Evolutionary conservation across 2,329 filamentous ascomycete genomes (phyloP), one percentile per base, ranked within the genome.

Genomic region (Talaromyces funiculosus): DNA sequence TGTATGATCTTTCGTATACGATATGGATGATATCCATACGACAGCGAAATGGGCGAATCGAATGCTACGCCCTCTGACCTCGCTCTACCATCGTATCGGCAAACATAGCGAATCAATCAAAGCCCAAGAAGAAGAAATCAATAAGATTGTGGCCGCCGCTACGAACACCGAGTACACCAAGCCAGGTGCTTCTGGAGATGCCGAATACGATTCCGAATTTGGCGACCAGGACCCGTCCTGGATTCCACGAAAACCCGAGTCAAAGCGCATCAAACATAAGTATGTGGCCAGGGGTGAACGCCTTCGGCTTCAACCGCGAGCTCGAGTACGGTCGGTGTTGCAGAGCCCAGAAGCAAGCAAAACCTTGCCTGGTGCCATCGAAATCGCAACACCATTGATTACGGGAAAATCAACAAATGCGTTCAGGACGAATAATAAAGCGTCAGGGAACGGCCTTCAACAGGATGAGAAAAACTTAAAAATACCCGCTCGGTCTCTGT

Each of bases 21-120:
- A 59, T n/a, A 75, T 75, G 73, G 71, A 73, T 53, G 72, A 76
- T 60, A 62, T 75, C 51, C 71, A 71, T 61, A 67, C 72, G 43
- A 77, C 74, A 7, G 72, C 75, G 54, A 74, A 69, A 72, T 77
- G 75, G 75, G 75, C 73, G 59, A 76, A 76, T 61, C 74, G 75
- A 64, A 72, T 77, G 61, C 65, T 79, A 58, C 74, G 76, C 61
- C 77, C 76, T 33, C 66, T 79, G 59, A 71, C 69, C 18, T 75
- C 74, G 18, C 68, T 76, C 53, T 71, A 76, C 60, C 69, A 72
- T 55, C 72, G 74, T 55, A 66, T 79, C 33, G 73, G 74, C 61
- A 77, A 76, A 62, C 72, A 77, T 59, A 68, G 75, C 61, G 72
- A 75, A 22, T 67, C 68, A 7, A 69, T 71, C 7, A 65, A 72